Conservation (phyloP, 208 protist genomes). For the Trypanosoma rangeli region DNA sequence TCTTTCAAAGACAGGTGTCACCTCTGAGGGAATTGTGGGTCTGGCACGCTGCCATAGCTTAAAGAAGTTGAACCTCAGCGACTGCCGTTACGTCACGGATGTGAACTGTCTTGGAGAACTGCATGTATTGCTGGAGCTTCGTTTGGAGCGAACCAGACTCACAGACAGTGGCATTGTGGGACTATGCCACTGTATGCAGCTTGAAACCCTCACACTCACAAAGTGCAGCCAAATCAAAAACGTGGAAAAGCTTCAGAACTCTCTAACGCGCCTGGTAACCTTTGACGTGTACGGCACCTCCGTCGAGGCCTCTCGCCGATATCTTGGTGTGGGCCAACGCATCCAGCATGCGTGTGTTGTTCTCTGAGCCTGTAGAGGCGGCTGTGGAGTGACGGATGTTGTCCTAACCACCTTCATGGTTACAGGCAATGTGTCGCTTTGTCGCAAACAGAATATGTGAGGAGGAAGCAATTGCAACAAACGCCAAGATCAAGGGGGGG, state of each 20-base stretch:
- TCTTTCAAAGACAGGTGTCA: conserved; percentile 55
- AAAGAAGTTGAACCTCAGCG: conserved; percentile 47
- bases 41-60: conserved; percentile 51
- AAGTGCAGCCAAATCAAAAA: conserved; percentile 59
- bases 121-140: conserved; percentile 46
- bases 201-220: conserved; percentile 64
- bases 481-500: background rate
- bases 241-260: conserved; percentile 39
- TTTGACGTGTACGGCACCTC: conserved; percentile 84
- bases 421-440: background rate
- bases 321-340: conserved; percentile 43
- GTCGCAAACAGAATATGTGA: background rate
- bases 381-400: background rate
- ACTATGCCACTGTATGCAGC: conserved; percentile 42
- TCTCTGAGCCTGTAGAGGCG: conserved; percentile 34
- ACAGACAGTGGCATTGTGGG: conserved; percentile 45
- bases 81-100: conserved; percentile 66
- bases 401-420: background rate
- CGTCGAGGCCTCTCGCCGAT: conserved; percentile 39
- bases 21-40: conserved; percentile 48
- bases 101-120: conserved; percentile 57
- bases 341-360: conserved; percentile 55
- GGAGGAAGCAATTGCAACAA: background rate
- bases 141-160: conserved; percentile 52
- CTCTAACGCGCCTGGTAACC: conserved; percentile 51